Percentiles rank a stretch among this genome's conserved stretches.
Evolutionary conservation across 495 filamentous ascomycete genomes (phyloP).

Genomic region (Penicillium crystallinum): DNA sequence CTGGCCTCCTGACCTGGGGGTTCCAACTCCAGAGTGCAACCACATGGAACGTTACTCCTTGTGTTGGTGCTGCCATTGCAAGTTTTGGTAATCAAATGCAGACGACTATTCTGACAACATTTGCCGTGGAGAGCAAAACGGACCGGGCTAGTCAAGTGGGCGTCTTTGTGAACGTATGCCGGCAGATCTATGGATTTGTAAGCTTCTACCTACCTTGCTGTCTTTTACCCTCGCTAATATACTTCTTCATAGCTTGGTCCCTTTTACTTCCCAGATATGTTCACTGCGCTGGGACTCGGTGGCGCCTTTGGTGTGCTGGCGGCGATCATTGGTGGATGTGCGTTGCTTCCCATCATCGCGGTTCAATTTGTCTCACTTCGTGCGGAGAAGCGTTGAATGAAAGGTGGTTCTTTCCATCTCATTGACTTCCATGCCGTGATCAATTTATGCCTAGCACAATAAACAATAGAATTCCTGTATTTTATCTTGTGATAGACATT

Average conservation of each 20-base stretch:
- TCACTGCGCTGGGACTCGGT: conserved; percentile 21
- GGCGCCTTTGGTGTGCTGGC: conserved; percentile 30
- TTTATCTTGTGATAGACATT: too few relatives aligned
- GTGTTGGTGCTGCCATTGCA: conserved; percentile 30
- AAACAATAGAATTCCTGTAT: too few relatives aligned
- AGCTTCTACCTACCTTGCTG: neutral
- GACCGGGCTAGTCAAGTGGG: conserved; percentile 23
- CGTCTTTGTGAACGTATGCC: conserved; percentile 29
- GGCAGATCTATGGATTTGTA: conserved; percentile 34
- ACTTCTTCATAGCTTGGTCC: conserved; percentile 20
- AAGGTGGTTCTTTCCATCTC: neutral
- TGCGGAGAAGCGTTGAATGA: neutral
- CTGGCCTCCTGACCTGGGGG: conserved; percentile 28
- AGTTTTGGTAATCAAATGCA: conserved; percentile 34
- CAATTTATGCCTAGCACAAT: too few relatives aligned
- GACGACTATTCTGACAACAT: conserved; percentile 28
- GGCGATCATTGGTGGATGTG: conserved; percentile 22
- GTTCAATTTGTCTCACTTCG: conserved; percentile 16
- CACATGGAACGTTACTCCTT: conserved; percentile 30
- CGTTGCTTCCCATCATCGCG: conserved; percentile 22
- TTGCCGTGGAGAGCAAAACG: conserved; percentile 27
- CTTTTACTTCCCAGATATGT: conserved; percentile 33
- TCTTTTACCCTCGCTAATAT: neutral
- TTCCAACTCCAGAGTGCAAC: conserved; percentile 25
- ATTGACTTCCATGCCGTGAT: too few relatives aligned